A percentile compares a stretch with the other conserved stretches of the same genome.
phyloP scores from a whole-genome alignment of 2,329 filamentous ascomycete genomes.

The Sporothrix variecibatus region DNA sequence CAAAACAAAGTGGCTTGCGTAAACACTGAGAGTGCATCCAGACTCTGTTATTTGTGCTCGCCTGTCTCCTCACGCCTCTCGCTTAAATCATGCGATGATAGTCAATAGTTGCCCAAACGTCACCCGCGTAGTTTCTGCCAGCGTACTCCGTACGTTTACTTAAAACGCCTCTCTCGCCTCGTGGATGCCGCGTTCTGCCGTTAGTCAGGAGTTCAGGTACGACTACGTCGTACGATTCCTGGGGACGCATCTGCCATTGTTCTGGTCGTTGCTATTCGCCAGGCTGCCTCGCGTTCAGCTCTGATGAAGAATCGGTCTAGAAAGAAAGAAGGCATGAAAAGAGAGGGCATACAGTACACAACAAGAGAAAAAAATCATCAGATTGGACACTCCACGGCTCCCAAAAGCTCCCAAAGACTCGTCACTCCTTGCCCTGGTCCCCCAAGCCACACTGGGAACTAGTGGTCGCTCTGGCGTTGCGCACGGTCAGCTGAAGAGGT shows the following conservation, averaged over 20 bases:
- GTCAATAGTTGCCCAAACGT: background rate
- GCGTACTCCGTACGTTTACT: background rate
- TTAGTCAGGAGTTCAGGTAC: background rate
- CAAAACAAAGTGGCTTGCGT: background rate
- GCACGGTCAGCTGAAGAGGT: background rate
- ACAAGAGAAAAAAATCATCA: background rate
- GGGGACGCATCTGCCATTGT: background rate
- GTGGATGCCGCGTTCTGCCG: background rate
- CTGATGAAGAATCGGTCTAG: background rate
- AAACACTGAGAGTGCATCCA: background rate
- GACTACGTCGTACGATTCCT: background rate
- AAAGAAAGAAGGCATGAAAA: background rate
- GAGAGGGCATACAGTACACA: background rate
- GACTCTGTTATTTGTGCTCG: background rate
- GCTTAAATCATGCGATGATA: background rate
- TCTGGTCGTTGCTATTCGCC: background rate
- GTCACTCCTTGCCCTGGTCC: background rate
- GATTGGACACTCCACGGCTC: background rate
- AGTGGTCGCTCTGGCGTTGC: constrained; percentile 1
- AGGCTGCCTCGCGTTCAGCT: background rate
- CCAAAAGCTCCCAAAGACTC: background rate
- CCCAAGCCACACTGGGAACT: background rate
- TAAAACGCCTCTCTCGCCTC: background rate
- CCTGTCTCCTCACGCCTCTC: background rate
- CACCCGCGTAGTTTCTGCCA: background rate